Base-by-base conservation (phyloP, 768 basidiomycete genomes). In the Boletus vinaceobasis region DNA sequence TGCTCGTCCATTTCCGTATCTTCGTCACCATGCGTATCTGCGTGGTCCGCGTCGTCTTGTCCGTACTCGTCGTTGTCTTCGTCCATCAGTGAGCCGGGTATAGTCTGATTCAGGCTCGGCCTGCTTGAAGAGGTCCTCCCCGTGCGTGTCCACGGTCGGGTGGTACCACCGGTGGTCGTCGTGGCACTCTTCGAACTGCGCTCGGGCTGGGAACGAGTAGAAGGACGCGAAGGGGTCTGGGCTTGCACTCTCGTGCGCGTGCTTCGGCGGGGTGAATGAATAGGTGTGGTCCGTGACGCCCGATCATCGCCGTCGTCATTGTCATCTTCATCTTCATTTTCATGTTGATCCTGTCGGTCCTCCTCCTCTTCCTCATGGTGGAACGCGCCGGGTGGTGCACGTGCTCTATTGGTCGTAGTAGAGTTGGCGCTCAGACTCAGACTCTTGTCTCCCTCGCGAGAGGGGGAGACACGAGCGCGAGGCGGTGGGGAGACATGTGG, bases 351-450 rank as follows among this genome's bases (percentile, higher is more conserved):
- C 21, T 32, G 43, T 42, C 7, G 32, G 14, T 50, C 56, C 1
- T 69, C 68, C 0, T 56, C 73, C 1, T 57, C 68, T 7, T 78
- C 77, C 2, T 76, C 76, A 2, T 65, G 65, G 8, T 67, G 65
- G 58, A 82, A 82, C 33, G 79, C 79, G 0, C 79, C 79, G 10
- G 80, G 80, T 6, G 72, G 75, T 36, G 69, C 68, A 43, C 67
- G 75, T 71, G 53, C 51, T 56, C 9, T 65, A 52, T 37, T 45
- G 1, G 48, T 62, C 44, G 38, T 59, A 38, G 42, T 61, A 7
- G 62, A 57, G 21, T 33, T 53, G 31, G 48, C 61, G 32, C 52
- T 59, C 48, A 17, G 38, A 43, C 44, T 37, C 54, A 58, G 50
- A 56, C 45, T 61, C 47, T 36, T 55, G 33, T 58, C 59, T 38